phyloP scores from a whole-genome alignment of 1,284 basidiomycete genomes.

The Leccinum pachyderme region DNA sequence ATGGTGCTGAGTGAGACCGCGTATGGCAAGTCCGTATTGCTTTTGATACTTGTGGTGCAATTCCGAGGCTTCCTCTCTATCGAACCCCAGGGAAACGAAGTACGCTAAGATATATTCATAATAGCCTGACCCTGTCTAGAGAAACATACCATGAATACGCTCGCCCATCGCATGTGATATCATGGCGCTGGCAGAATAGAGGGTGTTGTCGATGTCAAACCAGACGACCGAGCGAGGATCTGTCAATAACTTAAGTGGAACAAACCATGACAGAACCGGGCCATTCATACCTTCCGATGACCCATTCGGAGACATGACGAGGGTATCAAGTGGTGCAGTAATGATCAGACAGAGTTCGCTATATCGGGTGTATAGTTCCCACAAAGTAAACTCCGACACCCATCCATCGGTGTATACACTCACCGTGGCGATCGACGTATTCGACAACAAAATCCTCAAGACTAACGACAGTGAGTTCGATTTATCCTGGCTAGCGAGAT shows the following conservation, averaged over 20 bases:
- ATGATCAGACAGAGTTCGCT: too few species aligned
- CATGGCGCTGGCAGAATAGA: constrained; percentile 73
- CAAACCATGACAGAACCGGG: neutral
- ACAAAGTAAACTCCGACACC: constrained; percentile 31
- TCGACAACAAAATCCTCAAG: constrained; percentile 40
- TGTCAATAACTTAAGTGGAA: constrained; percentile 18
- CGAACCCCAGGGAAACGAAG: constrained; percentile 69
- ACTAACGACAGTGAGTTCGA: constrained; percentile 38
- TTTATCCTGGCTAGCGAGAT: constrained; percentile 14
- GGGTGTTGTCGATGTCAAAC: constrained; percentile 87
- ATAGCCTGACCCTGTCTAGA: neutral
- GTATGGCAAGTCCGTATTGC: constrained; percentile 81
- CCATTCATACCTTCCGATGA: constrained; percentile 24
- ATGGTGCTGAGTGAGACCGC: constrained; percentile 79
- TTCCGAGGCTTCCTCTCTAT: constrained; percentile 65
- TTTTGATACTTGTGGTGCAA: constrained; percentile 78
- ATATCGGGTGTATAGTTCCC: constrained; percentile 26
- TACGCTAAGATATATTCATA: constrained; percentile 50
- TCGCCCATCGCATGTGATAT: constrained; percentile 82
- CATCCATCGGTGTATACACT: constrained; percentile 9
- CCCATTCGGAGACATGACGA: constrained; percentile 23
- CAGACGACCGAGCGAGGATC: constrained; percentile 60
- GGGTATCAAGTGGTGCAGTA: constrained; percentile 26
- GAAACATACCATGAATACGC: constrained; percentile 65
- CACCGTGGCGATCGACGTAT: constrained; percentile 26